Evolutionary conservation across 2,329 filamentous ascomycete species (phyloP).

Genomic region (Colletotrichum tofieldiae): DNA sequence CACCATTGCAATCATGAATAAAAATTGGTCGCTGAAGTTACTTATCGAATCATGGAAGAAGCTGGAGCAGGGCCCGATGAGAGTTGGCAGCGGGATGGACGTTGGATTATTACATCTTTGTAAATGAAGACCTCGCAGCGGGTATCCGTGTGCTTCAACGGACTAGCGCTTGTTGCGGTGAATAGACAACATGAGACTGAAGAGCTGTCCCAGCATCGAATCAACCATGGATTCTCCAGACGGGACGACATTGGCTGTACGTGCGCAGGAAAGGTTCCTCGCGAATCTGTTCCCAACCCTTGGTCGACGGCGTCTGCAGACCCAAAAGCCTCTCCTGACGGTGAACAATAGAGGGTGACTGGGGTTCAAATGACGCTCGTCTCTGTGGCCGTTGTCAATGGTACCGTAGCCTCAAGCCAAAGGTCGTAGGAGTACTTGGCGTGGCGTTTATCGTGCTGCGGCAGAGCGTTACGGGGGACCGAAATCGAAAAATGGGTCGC

Average conservation of each 20-base stretch:
- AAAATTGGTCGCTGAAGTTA: constrained; percentile 7
- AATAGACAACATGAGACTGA: neutral
- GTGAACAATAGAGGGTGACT: constrained; percentile 23
- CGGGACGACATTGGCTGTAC: constrained; percentile 2
- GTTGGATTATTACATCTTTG: neutral
- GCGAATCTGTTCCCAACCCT: constrained; percentile 26
- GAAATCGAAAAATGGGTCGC: neutral
- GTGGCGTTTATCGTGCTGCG: constrained; percentile 24
- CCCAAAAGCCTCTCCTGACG: constrained; percentile 15
- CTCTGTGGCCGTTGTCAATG: constrained; percentile 6
- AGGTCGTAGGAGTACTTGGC: constrained; percentile 20
- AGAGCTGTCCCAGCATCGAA: neutral
- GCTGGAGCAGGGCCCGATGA: neutral
- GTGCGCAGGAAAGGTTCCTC: constrained; percentile 23
- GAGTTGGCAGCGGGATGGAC: neutral
- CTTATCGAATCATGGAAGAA: constrained; percentile 2
- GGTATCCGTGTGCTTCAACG: neutral
- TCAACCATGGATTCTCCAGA: constrained; percentile 11
- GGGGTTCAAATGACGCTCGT: constrained; percentile 13
- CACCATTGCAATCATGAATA: constrained; percentile 4
- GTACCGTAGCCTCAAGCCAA: constrained; percentile 21
- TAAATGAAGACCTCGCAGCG: neutral
- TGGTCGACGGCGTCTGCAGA: constrained; percentile 13
- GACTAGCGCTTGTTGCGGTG: neutral
- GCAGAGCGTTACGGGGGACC: constrained; percentile 4